A percentile compares a stretch with the other conserved stretches of the same genome.
Conservation (phyloP, 73 alveolate species). For the Paramecium bursaria region DNA sequence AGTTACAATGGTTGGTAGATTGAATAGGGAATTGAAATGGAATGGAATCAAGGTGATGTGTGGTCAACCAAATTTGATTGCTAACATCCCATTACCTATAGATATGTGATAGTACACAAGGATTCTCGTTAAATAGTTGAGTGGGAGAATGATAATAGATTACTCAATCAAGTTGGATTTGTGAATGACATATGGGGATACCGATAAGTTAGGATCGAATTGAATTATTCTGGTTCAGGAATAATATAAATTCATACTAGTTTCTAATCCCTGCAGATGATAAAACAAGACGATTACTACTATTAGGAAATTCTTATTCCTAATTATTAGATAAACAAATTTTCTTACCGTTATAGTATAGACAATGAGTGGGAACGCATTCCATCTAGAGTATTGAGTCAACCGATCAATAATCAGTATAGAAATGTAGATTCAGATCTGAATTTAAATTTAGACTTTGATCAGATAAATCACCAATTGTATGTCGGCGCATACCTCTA, state of each 20-base stretch:
- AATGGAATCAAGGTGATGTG: slow-evolving; percentile 58
- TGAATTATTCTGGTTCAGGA: background rate
- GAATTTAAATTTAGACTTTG: background rate
- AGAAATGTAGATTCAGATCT: background rate
- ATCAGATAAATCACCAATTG: background rate
- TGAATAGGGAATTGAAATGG: slow-evolving; percentile 54
- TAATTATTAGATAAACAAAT: background rate
- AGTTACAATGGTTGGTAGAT: no score
- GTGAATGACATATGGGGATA: slow-evolving; percentile 31
- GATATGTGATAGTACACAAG: slow-evolving; percentile 31
- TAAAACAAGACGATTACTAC: background rate
- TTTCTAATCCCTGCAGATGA: slow-evolving; percentile 1
- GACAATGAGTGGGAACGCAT: slow-evolving; percentile 23
- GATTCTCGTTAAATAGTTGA: slow-evolving; percentile 7
- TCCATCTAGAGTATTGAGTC: background rate
- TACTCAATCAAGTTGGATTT: background rate
- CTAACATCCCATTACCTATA: slow-evolving; percentile 4
- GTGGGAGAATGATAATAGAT: slow-evolving; percentile 52
- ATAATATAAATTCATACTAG: background rate
- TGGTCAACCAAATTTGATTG: slow-evolving; percentile 44
- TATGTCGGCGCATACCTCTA: slow-evolving; percentile 32
- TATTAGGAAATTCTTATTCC: background rate
- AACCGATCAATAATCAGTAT: background rate
- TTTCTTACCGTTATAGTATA: background rate
- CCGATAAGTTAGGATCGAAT: background rate